phyloP scores from a whole-genome alignment of 1,284 basidiomycete species.

The Fistulina hepatica region DNA sequence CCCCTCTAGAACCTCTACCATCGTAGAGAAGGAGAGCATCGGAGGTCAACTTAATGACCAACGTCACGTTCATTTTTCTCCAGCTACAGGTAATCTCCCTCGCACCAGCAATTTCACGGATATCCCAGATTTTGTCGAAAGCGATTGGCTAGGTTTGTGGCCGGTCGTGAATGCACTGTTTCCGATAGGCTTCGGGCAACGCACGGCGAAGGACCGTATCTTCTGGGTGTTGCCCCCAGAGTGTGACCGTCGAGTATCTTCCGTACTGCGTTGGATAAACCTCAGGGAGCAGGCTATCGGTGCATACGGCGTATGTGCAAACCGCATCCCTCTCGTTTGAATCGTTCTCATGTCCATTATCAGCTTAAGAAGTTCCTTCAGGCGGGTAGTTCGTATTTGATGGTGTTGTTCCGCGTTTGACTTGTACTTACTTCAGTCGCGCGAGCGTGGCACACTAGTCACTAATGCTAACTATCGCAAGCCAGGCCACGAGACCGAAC shows the following conservation, averaged over 20 bases:
- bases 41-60: too few relatives aligned
- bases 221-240: constrained; percentile 59
- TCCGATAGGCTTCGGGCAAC: constrained; percentile 25
- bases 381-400: too few relatives aligned
- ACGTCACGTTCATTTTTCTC: constrained; percentile 27
- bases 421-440: too few relatives aligned
- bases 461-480: constrained; percentile 51
- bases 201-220: constrained; percentile 51
- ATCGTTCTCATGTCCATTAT: constrained; percentile 2
- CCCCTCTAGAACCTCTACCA: too few relatives aligned
- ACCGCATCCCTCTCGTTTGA: too few relatives aligned
- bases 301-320: constrained; percentile 46
- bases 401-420: constrained; percentile 36
- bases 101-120: constrained; percentile 36
- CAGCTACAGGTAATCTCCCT: constrained; percentile 23
- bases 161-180: constrained; percentile 48
- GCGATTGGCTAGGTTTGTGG: constrained; percentile 41
- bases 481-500: constrained; percentile 38
- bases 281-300: constrained; percentile 46
- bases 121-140: constrained; percentile 45
- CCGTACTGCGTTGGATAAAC: constrained; percentile 48
- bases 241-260: constrained; percentile 52
- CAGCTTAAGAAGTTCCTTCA: constrained; percentile 1
- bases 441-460: constrained; percentile 62
- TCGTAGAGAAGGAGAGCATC: too few relatives aligned